Evolutionary conservation across 2,329 filamentous ascomycete species (phyloP), one percentile per base, ranked within the genome.

Genomic region (Lachnellula willkommii): DNA sequence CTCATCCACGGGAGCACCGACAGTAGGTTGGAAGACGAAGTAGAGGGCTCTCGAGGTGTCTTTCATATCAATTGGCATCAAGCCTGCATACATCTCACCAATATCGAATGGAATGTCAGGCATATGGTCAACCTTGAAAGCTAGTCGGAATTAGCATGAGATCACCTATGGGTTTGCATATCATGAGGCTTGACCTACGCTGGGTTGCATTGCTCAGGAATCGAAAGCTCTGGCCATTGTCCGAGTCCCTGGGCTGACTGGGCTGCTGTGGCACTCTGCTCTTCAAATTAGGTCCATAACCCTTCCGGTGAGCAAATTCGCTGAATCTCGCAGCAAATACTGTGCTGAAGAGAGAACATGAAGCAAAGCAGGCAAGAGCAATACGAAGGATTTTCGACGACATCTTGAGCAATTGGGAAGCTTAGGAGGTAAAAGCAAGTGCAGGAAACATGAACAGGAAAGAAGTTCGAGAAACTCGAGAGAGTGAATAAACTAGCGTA

Each of bases 1-100:
- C 60, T 80, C 78, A 28, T 66, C 63, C 0, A 74, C 75, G 50
- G 72, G 69, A 6, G 70, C 67, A 55, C 78, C 78, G 35, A 67
- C 68, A 0, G 76, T 77, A 2, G 78, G 78, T 58, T 79, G 78
- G 68, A 78, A 81, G 72, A 77, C 79, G 62, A 79, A 79, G 65
- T 74, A 80, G 4, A 79, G 68, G 57, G 75, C 66, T 47, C 61
- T 39, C 1, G 70, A 69, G 0, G 73, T 71, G 42, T 76, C 72
- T 51, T 79, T 75, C 22, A 70, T 59, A 57, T 62, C 68, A 60
- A 84, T 82, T 8, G 82, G 80, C 6, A 85, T 68, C 4, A 80
- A 69, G 5, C 65, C 65, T 2, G 65, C 48, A 43, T 68, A 67
- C 54, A 61, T 60, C 26, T 66, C 65, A 2, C 65, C 64, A 40